phyloP scores from a whole-genome alignment of 805 yeast species.

The Saccharomycopsis capsularis region DNA sequence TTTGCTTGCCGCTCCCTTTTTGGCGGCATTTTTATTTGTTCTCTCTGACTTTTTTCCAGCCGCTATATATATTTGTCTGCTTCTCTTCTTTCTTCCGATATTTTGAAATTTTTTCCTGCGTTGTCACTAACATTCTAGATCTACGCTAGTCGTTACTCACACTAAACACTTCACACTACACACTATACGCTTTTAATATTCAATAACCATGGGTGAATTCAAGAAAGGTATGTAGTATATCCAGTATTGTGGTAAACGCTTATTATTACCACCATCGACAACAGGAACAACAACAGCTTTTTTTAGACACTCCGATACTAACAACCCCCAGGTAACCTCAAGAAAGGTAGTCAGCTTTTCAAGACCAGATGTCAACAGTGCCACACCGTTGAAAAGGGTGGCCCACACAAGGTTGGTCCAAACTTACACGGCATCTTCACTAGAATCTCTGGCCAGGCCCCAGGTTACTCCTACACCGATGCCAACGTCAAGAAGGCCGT shows the following conservation, averaged over 20 bases:
- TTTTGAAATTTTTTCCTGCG: background rate
- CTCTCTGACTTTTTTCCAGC: background rate
- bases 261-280: too few species aligned
- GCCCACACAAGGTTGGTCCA: slow-evolving; percentile 98
- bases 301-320: slow-evolving; percentile 4
- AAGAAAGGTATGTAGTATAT: slow-evolving; percentile 16
- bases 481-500: slow-evolving; percentile 97
- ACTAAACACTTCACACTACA: too few species aligned
- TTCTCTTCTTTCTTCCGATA: background rate
- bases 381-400: slow-evolving; percentile 94
- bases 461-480: slow-evolving; percentile 93
- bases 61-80: background rate
- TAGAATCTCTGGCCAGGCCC: slow-evolving; percentile 87
- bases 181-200: background rate
- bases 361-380: slow-evolving; percentile 99
- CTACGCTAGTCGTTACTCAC: too few species aligned
- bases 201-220: slow-evolving; percentile 21
- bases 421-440: slow-evolving; percentile 93
- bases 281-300: too few species aligned
- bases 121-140: background rate
- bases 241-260: background rate
- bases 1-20: background rate
- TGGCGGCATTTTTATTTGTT: background rate
- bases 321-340: slow-evolving; percentile 49
- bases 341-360: slow-evolving; percentile 97